Conservation (phyloP, 345 rosid species). For the Syzygium jambos region DNA sequence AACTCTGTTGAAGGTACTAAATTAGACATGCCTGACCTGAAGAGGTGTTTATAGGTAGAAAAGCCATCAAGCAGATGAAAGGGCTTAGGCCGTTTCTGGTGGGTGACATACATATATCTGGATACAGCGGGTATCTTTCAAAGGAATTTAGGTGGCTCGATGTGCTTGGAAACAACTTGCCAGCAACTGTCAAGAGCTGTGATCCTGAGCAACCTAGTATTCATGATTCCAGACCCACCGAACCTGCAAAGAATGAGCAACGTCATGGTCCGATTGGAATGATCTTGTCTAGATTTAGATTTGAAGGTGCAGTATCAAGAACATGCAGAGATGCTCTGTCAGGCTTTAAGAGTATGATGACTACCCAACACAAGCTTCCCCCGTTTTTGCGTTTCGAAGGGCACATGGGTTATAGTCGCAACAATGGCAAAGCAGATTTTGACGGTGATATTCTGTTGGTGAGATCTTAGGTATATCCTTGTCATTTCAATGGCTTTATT, state of each 20-base stretch:
- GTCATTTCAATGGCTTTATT: neutral
- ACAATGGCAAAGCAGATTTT: no score
- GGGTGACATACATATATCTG: constrained; percentile 6
- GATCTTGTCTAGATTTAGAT: no score
- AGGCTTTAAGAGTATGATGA: neutral
- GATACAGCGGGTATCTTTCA: constrained; percentile 1
- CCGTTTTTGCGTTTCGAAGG: neutral
- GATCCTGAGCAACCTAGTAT: neutral
- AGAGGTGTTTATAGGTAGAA: neutral
- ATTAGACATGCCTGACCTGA: neutral
- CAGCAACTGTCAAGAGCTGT: neutral
- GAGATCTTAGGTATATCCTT: neutral
- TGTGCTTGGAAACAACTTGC: neutral
- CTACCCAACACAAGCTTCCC: neutral
- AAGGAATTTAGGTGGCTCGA: neutral
- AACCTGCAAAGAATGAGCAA: no score
- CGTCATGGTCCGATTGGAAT: no score
- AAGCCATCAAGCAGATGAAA: constrained; percentile 7
- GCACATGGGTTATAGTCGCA: neutral
- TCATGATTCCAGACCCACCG: no score
- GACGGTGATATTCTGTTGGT: neutral
- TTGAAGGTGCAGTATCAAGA: no score
- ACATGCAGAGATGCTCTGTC: no score
- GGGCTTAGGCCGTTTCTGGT: constrained; percentile 13
- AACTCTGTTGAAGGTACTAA: constrained; percentile 10